Percentiles rank a stretch among this genome's conserved stretches.
These are phyloP conservation scores for Cicer chorassanicum DNA, from an alignment of 306 rosid species.

Conservation along the genomic window DNA sequence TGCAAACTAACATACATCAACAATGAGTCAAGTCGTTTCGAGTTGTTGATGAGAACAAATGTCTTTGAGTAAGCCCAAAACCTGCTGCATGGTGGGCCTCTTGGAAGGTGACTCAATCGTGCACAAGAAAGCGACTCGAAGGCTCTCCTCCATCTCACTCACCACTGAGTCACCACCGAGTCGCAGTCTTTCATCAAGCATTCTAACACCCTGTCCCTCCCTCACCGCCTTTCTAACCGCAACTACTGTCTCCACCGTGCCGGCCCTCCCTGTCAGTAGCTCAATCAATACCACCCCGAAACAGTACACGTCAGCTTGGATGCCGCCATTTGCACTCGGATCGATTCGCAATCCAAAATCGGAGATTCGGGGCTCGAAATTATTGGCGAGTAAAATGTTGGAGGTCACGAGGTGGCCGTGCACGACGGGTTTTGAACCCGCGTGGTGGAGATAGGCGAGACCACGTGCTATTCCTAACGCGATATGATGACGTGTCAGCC, in stretches of 20 bases:
- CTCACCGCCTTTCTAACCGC: slow-evolving; percentile 66
- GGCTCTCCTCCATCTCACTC: slow-evolving; percentile 73
- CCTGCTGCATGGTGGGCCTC: slow-evolving; percentile 86
- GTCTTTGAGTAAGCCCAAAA: slow-evolving; percentile 80
- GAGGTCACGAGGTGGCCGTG: slow-evolving; percentile 86
- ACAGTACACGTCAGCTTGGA: slow-evolving; percentile 73
- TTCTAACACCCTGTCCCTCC: slow-evolving; percentile 54
- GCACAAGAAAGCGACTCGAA: slow-evolving; percentile 77
- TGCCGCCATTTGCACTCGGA: slow-evolving; percentile 13
- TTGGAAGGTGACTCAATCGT: slow-evolving; percentile 70
- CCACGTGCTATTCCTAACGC: slow-evolving; percentile 94
- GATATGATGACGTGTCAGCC: slow-evolving; percentile 84
- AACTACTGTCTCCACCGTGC: slow-evolving; percentile 66
- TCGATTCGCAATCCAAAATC: slow-evolving; percentile 69
- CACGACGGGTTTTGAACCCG: slow-evolving; percentile 68
- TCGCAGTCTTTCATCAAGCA: slow-evolving; percentile 61
- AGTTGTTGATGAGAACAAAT: slow-evolving; percentile 52
- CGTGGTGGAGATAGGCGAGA: slow-evolving; percentile 86
- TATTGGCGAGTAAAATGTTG: slow-evolving; percentile 63
- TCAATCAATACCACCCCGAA: slow-evolving; percentile 80
- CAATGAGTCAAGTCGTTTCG: slow-evolving; percentile 35
- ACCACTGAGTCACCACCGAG: slow-evolving; percentile 52
- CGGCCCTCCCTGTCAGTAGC: slow-evolving; percentile 64
- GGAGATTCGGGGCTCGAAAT: slow-evolving; percentile 68
- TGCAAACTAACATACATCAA: neutral